A percentile compares a stretch with the other conserved stretches of the same genome.
Evolutionary conservation across 2,329 filamentous ascomycete genomes (phyloP).

Genomic region (Claviceps spartinae): DNA sequence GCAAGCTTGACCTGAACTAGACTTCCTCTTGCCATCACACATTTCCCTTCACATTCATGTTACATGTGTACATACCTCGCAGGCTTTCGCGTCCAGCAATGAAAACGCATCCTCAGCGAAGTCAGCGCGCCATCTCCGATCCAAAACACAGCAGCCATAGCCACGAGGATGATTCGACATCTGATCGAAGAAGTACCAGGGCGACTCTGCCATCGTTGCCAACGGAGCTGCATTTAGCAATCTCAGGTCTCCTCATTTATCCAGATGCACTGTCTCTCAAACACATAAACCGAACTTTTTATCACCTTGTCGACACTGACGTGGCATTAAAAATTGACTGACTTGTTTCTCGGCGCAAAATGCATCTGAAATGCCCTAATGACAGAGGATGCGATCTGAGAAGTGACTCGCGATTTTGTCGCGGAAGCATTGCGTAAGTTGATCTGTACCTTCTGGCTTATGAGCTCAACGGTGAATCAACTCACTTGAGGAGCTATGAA

Average conservation of each 20-base stretch:
- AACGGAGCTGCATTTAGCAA: constrained; percentile 52
- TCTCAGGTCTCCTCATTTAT: constrained; percentile 47
- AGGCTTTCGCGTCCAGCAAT: not conserved
- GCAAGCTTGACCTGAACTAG: too few relatives aligned
- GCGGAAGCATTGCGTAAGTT: constrained; percentile 44
- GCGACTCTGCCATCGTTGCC: constrained; percentile 29
- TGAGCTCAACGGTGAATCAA: too few relatives aligned
- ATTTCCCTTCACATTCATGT: too few relatives aligned
- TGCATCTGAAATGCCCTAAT: constrained; percentile 53
- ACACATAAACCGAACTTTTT: constrained; percentile 51
- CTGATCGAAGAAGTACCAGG: not conserved
- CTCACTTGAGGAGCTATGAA: not conserved
- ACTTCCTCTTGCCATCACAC: too few relatives aligned
- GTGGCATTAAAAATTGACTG: constrained; percentile 53
- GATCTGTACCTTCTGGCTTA: not conserved
- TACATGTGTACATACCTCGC: not conserved
- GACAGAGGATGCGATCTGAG: constrained; percentile 42
- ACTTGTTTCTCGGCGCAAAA: constrained; percentile 48
- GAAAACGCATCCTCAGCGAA: not conserved
- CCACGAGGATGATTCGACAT: too few relatives aligned
- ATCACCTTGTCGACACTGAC: constrained; percentile 50
- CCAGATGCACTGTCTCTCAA: constrained; percentile 60
- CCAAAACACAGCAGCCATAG: not conserved
- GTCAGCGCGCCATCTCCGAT: not conserved
- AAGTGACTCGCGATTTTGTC: constrained; percentile 46